These are phyloP conservation scores for Fusarium sp. DNA, from an alignment of 2,329 filamentous ascomycete species.

Conservation along the genomic window DNA sequence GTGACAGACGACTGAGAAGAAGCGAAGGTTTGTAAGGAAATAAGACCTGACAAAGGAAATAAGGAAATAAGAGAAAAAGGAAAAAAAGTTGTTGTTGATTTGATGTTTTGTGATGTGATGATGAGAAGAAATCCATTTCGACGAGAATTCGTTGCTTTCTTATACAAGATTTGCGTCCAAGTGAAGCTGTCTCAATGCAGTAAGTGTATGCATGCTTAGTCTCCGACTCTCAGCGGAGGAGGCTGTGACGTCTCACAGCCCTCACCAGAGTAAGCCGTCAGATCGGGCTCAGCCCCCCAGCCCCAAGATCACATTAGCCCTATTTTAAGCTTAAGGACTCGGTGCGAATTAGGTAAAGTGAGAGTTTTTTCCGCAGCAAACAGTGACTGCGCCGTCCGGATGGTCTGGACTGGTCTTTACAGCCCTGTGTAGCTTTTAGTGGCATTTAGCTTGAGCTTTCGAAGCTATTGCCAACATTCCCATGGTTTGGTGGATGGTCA, in stretches of 20 bases:
- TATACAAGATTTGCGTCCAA: neutral
- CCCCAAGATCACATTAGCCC: slow-evolving; percentile 18
- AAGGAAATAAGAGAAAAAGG: slow-evolving; percentile 11
- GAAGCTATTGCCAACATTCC: neutral
- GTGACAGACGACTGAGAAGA: slow-evolving; percentile 16
- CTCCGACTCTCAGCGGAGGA: slow-evolving; percentile 23
- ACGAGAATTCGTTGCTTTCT: neutral
- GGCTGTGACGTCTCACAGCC: slow-evolving; percentile 26
- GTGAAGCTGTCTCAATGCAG: neutral
- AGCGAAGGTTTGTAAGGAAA: slow-evolving; percentile 35
- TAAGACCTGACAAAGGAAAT: slow-evolving; percentile 33
- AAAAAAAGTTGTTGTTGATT: slow-evolving; percentile 2
- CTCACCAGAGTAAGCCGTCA: slow-evolving; percentile 15
- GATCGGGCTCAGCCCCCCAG: slow-evolving; percentile 20
- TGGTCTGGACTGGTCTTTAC: neutral
- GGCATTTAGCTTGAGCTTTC: neutral
- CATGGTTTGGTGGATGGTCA: neutral
- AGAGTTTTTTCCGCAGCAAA: neutral
- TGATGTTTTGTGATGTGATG: slow-evolving; percentile 31
- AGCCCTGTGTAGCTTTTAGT: neutral
- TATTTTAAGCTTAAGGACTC: slow-evolving; percentile 33
- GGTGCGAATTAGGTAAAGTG: neutral
- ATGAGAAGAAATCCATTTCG: slow-evolving; percentile 14
- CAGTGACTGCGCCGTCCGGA: neutral
- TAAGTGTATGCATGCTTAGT: neutral